Evolutionary conservation across 306 rosid genomes (phyloP), one percentile per base, ranked within the genome.

Genomic region (peach (Prunus persica)): DNA sequence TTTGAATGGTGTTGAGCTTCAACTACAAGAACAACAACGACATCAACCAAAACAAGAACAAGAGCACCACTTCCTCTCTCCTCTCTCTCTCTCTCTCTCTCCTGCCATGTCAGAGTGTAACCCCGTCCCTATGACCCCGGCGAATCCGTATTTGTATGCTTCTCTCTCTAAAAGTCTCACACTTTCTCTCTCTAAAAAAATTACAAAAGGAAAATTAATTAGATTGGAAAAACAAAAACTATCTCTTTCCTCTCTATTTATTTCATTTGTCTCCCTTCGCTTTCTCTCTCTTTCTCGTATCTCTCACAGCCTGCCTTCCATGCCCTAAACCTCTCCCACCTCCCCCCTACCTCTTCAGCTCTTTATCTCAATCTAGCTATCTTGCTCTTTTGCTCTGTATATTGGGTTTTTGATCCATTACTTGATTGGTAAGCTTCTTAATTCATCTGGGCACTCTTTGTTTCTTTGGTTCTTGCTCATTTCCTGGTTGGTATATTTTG

Each of bases 91-190:
- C 60, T 52, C 20, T 82, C 88, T 87, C 90, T 83, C 87, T 71
- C 80, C 83, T 90, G 96, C 96, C 98, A 88, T 91, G 98, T 93
- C 97, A 93, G 97, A 84, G 89, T 67, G 90, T 80, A 87, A 86
- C 88, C 94, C 91, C 89, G 93, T 87, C 93, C 96, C 92, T 87
- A 80, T 84, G 92, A 89, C 89, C 91, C 90, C 91, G 93, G 91
- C 93, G 97, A 89, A 83, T 87, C 97, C 97, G 92, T 89, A 87
- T 83, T 84, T 87, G 88, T 84, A 73, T 78, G 82, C 78, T 71
- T 84, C 79, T 81, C 84, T 76, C 69, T 65, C 56, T 46, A 62
- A 45, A 72, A 66, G 38, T 41, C 67, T 65, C 80, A 67, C 82
- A 62, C 43, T 54, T 56, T 82, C 82, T 47, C 55, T 85, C 87